Base-by-base conservation (phyloP, 306 rosid genomes). In the Cicer chorassanicum region DNA sequence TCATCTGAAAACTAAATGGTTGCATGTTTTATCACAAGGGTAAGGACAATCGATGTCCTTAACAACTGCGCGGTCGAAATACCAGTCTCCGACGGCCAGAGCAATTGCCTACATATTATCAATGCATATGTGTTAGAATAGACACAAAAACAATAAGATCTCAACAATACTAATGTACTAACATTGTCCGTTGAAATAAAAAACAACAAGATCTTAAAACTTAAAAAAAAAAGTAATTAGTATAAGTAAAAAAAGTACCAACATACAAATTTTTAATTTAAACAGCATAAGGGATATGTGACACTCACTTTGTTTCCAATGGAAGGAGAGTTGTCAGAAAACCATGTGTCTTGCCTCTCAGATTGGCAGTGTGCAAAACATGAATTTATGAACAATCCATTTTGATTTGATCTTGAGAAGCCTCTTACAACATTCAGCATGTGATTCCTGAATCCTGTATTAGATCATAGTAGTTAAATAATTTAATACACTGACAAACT, bases 261-360 rank as follows among this genome's bases (percentile, higher is more conserved):
- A 40, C 13, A 48, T 46, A 51, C 9, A 6, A 50, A 50, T 19
- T 6, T 50, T 14, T 21, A 56, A 65, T 64, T 19, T 38, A 16
- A 73, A 73, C 80, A 41, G 65, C 51, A 16, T 41, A 43, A 43
- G 44, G 36, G 24, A 54, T 73, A 43, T 12, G 79, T 16, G 14
- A 70, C 50, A 61, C 70, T 77, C 65, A 87, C 96, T 96, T 91
- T 91, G 55, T 88, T 90, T 55, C 87, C 75, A 7, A 91, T 72
- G 66, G 81, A 86, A 8, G 98, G 98, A 74, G 97, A 94, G 71
- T 90, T 61, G 76, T 82, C 86, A n/a, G 89, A 83, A 77, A 90
- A 94, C 98, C 99, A 94, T 61, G 97, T 88, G 54, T 94, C 96
- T 79, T 82, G 97, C 84, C 97, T 86, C 89, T 94, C 97, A 49